phyloP scores from a whole-genome alignment of 2,329 filamentous ascomycete genomes.

The Verruconis gallopava region DNA sequence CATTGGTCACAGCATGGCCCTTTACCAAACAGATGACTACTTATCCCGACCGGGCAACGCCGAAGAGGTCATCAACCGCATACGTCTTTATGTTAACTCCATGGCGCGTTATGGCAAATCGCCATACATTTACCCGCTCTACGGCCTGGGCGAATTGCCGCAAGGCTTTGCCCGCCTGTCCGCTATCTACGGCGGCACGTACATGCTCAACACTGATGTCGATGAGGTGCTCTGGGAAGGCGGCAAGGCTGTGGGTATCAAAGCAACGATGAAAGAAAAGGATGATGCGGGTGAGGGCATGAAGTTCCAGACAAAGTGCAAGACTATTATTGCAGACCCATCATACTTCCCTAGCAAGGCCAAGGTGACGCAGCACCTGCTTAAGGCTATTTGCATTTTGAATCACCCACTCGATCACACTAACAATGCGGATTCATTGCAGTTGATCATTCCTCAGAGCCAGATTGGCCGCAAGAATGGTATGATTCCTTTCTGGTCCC shows the following conservation, averaged over 20 bases:
- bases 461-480: slow-evolving; percentile 95
- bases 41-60: slow-evolving; percentile 60
- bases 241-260: slow-evolving; percentile 84
- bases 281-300: slow-evolving; percentile 62
- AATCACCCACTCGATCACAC: slow-evolving; percentile 73
- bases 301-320: slow-evolving; percentile 92
- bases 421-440: slow-evolving; percentile 74
- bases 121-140: slow-evolving; percentile 97
- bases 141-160: slow-evolving; percentile 91
- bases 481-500: slow-evolving; percentile 41
- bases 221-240: slow-evolving; percentile 80
- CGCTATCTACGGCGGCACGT: slow-evolving; percentile 96
- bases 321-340: slow-evolving; percentile 90
- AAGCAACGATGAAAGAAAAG: slow-evolving; percentile 86
- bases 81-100: slow-evolving; percentile 92
- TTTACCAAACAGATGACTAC: slow-evolving; percentile 85
- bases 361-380: slow-evolving; percentile 73
- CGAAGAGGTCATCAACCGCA: slow-evolving; percentile 78
- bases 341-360: slow-evolving; percentile 92
- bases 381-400: slow-evolving; percentile 94
- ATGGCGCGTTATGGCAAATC: slow-evolving; percentile 97
- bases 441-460: slow-evolving; percentile 95
- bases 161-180: slow-evolving; percentile 96
- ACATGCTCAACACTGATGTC: slow-evolving; percentile 95
- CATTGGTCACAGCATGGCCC: slow-evolving; percentile 94